A percentile compares a stretch with the other conserved stretches of the same genome.
These are phyloP conservation scores for Citrus cavaleriei DNA, from an alignment of 345 rosid species.

Conservation along the genomic window DNA sequence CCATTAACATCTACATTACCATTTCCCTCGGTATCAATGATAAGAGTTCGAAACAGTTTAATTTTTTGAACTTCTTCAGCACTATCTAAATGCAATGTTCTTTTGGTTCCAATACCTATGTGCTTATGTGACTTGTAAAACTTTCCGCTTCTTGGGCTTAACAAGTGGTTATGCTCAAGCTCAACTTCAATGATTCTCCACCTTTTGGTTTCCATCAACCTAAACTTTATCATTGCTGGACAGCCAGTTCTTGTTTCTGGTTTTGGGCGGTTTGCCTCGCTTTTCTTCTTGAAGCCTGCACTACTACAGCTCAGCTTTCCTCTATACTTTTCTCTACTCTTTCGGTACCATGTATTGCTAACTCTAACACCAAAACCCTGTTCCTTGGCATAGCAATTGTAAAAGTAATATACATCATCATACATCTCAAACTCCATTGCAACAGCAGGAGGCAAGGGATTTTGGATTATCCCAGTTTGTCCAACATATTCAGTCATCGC, in stretches of 20 bases:
- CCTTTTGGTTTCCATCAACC: slow-evolving; percentile 51
- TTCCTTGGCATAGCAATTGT: slow-evolving; percentile 50
- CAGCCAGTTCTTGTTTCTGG: slow-evolving; percentile 63
- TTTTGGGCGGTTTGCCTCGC: slow-evolving; percentile 57
- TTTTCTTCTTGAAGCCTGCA: slow-evolving; percentile 58
- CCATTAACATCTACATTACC: slow-evolving; percentile 24
- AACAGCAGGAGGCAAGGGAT: slow-evolving; percentile 43
- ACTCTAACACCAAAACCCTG: slow-evolving; percentile 57
- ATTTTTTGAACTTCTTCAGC: slow-evolving; percentile 33
- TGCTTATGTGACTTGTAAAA: slow-evolving; percentile 48
- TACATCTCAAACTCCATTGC: slow-evolving; percentile 53
- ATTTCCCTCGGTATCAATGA: slow-evolving; percentile 30
- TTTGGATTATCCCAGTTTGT: slow-evolving; percentile 34
- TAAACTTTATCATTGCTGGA: slow-evolving; percentile 51
- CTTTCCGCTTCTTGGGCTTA: slow-evolving; percentile 34
- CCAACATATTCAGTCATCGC: slow-evolving; percentile 30
- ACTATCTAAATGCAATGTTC: slow-evolving; percentile 37
- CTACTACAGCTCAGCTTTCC: slow-evolving; percentile 57
- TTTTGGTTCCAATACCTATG: slow-evolving; percentile 41
- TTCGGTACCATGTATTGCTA: slow-evolving; percentile 55
- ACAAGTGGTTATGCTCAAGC: slow-evolving; percentile 49
- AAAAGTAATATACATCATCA: slow-evolving; percentile 47
- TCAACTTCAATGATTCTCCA: slow-evolving; percentile 59
- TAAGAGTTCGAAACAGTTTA: slow-evolving; percentile 36
- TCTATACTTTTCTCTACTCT: slow-evolving; percentile 42